phyloP scores from a whole-genome alignment of 352 stramenopile species.

The Pythium vanterpoolii region DNA sequence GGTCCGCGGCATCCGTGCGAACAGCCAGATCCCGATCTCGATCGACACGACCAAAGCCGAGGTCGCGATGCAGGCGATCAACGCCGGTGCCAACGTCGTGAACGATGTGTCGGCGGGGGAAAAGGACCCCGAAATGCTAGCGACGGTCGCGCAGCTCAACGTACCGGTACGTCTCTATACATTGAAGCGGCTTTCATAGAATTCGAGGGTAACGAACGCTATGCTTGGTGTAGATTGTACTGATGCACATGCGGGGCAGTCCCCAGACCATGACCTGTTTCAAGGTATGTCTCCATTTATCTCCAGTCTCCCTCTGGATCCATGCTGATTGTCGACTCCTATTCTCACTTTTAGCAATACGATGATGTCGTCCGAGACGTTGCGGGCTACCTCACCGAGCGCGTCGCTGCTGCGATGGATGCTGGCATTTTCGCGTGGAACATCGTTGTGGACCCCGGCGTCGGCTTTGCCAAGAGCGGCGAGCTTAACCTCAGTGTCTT shows the following conservation, averaged over 20 bases:
- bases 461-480: conserved; percentile 96
- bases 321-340: too few species aligned
- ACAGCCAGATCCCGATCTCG: conserved; percentile 87
- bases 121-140: conserved; percentile 92
- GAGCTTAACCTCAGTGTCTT: conserved; percentile 92
- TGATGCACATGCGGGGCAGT: conserved; percentile 98
- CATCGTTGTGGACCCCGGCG: conserved; percentile 95
- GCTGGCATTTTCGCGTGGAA: conserved; percentile 93
- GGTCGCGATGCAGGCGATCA: conserved; percentile 88
- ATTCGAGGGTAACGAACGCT: too few species aligned
- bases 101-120: conserved; percentile 97
- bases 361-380: conserved; percentile 90
- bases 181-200: neutral
- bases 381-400: conserved; percentile 62
- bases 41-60: conserved; percentile 95
- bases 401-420: conserved; percentile 67
- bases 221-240: conserved; percentile 64
- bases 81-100: conserved; percentile 93
- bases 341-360: conserved; percentile 59
- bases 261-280: conserved; percentile 94
- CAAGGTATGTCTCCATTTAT: conserved; percentile 37
- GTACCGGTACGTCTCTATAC: conserved; percentile 59
- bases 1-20: conserved; percentile 86
- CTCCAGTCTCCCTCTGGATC: neutral
- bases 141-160: conserved; percentile 72